A percentile compares a stretch with the other conserved stretches of the same genome.
These are phyloP conservation scores for Chimonanthus salicifolius DNA, from an alignment of 164 flowering plant genomes.

Conservation along the genomic window DNA sequence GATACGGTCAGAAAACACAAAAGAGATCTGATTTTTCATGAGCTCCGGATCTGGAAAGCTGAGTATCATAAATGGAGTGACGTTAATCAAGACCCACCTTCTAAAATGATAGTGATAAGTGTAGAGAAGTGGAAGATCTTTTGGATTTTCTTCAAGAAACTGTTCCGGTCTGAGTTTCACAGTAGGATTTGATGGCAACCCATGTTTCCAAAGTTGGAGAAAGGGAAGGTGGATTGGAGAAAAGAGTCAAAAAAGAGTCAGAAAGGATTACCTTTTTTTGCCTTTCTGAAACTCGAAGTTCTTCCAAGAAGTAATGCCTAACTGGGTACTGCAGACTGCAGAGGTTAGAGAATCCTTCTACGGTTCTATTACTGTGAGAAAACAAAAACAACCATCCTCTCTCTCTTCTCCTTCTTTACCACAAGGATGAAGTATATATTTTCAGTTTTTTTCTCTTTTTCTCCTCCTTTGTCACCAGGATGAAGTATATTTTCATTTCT, in stretches of 20 bases:
- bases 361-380: not conserved
- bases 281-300: not conserved
- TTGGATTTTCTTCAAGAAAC: not conserved
- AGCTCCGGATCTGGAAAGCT: not conserved
- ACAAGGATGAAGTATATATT: not conserved
- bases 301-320: not conserved
- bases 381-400: not conserved
- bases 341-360: not conserved
- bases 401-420: not conserved
- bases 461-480: not conserved
- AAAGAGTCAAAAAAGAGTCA: not conserved
- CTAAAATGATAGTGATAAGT: not conserved
- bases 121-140: not conserved
- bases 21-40: not conserved
- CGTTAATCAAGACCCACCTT: not conserved
- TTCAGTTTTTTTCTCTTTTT: not conserved
- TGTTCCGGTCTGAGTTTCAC: not conserved
- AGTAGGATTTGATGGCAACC: conserved; percentile 2
- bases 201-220: not conserved
- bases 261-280: not conserved
- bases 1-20: not conserved
- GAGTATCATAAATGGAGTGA: not conserved
- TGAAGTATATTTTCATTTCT: not conserved
- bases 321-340: not conserved
- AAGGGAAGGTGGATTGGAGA: not conserved